A percentile compares a stretch with the other conserved stretches of the same genome.
Conservation (phyloP, 2,329 filamentous ascomycete species). For the Penicillium hordei region DNA sequence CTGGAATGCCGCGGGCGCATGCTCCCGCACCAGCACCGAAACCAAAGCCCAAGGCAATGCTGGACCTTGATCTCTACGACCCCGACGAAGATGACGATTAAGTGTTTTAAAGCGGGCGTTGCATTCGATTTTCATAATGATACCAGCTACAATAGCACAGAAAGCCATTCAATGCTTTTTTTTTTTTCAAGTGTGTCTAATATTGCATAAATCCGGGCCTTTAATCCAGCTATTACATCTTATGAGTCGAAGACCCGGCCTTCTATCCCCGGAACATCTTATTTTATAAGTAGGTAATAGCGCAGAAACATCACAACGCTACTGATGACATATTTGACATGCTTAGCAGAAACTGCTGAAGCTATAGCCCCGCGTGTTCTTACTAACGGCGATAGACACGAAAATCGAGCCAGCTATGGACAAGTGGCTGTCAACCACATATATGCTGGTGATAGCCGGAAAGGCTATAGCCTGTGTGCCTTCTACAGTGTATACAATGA, state of each 20-base stretch:
- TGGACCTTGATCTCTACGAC: slow-evolving; percentile 48
- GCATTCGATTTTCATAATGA: slow-evolving; percentile 17
- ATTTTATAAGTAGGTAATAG: slow-evolving; percentile 56
- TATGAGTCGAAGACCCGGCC: slow-evolving; percentile 56
- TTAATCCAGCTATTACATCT: slow-evolving; percentile 41
- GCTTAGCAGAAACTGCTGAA: slow-evolving; percentile 59
- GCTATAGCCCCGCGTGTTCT: slow-evolving; percentile 64
- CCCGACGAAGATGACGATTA: slow-evolving; percentile 47
- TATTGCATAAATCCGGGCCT: neutral
- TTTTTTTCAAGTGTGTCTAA: neutral
- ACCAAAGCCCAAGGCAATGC: slow-evolving; percentile 41
- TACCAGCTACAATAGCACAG: slow-evolving; percentile 18
- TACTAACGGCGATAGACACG: slow-evolving; percentile 63
- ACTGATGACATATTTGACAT: slow-evolving; percentile 60
- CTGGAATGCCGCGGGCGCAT: slow-evolving; percentile 14
- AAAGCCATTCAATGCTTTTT: neutral
- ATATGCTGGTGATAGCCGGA: slow-evolving; percentile 58
- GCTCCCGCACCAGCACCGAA: slow-evolving; percentile 26
- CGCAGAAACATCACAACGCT: slow-evolving; percentile 55
- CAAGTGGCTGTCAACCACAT: slow-evolving; percentile 65
- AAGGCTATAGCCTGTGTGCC: slow-evolving; percentile 61
- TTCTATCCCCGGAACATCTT: slow-evolving; percentile 60
- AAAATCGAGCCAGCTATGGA: slow-evolving; percentile 61
- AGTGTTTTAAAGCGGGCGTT: slow-evolving; percentile 11
- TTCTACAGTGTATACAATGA: slow-evolving; percentile 58